Evolutionary conservation across 371 early-diverging fungal genomes (phyloP).

Genomic region (Apophysomyces elegans): DNA sequence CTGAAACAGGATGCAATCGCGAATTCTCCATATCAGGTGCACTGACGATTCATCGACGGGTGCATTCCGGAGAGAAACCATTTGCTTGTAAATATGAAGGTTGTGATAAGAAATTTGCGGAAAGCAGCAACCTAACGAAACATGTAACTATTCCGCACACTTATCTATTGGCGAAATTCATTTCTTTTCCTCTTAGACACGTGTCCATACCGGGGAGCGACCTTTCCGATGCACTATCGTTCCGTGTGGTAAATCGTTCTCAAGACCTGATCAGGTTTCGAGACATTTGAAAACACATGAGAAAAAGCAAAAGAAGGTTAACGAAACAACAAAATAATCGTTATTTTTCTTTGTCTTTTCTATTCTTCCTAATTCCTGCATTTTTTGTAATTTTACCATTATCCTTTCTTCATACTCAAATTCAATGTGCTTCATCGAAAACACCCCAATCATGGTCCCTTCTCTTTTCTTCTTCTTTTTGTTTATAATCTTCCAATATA

Average conservation of each 20-base stretch:
- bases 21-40: constrained; percentile 78
- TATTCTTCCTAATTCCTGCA: neutral
- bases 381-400: constrained; percentile 5
- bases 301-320: constrained; percentile 11
- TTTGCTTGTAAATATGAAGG: constrained; percentile 75
- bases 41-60: constrained; percentile 69
- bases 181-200: constrained; percentile 34
- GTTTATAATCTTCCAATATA: neutral
- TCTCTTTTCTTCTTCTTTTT: neutral
- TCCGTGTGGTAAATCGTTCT: constrained; percentile 71
- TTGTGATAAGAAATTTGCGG: constrained; percentile 76
- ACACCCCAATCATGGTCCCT: constrained; percentile 1
- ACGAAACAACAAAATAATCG: neutral
- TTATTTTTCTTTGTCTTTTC: too few species aligned
- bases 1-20: constrained; percentile 66
- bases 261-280: constrained; percentile 70
- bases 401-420: neutral
- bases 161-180: constrained; percentile 1
- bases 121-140: constrained; percentile 81
- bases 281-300: constrained; percentile 57
- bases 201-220: constrained; percentile 73
- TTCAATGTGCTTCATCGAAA: neutral
- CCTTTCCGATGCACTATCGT: constrained; percentile 65
- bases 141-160: constrained; percentile 50
- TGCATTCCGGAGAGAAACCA: constrained; percentile 76